These are phyloP conservation scores for Thelonectria blattea DNA, from an alignment of 2,329 filamentous ascomycete species.

Conservation along the genomic window DNA sequence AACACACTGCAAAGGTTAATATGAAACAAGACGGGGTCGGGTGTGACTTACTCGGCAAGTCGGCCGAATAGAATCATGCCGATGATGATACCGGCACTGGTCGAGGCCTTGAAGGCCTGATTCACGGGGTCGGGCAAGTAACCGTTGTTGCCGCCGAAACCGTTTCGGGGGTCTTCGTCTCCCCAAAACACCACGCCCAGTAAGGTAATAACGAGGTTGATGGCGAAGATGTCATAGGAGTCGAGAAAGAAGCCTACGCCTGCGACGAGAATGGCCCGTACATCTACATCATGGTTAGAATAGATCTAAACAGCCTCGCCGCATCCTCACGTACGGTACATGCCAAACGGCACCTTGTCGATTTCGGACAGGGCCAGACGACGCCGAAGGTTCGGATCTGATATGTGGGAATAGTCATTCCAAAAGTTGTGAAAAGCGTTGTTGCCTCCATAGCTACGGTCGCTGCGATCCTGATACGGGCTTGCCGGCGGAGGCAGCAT, in stretches of 20 bases:
- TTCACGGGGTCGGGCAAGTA: constrained; percentile 68
- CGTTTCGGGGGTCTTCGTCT: constrained; percentile 48
- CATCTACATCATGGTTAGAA: constrained; percentile 49
- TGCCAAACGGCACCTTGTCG: constrained; percentile 77
- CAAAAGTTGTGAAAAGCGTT: constrained; percentile 77
- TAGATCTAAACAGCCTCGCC: not conserved
- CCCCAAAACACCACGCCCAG: constrained; percentile 80
- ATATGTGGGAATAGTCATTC: constrained; percentile 69
- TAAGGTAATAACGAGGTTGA: constrained; percentile 74
- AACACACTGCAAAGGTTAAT: constrained; percentile 52
- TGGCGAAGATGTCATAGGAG: constrained; percentile 82
- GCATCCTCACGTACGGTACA: constrained; percentile 60
- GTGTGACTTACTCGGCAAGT: constrained; percentile 65
- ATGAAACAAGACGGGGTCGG: not conserved
- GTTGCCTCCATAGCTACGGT: constrained; percentile 65
- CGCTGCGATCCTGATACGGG: constrained; percentile 35
- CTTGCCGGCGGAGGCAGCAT: constrained; percentile 51
- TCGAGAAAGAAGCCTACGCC: constrained; percentile 86
- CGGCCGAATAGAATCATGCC: constrained; percentile 80
- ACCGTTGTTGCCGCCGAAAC: constrained; percentile 60
- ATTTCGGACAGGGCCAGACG: constrained; percentile 79
- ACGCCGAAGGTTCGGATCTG: constrained; percentile 77
- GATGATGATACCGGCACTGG: constrained; percentile 78
- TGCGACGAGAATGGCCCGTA: constrained; percentile 75
- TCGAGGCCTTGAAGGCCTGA: constrained; percentile 81